Evolutionary conservation across 495 filamentous ascomycete genomes (phyloP), one percentile per base, ranked within the genome.

Genomic region (Lindgomyces ingoldianus): DNA sequence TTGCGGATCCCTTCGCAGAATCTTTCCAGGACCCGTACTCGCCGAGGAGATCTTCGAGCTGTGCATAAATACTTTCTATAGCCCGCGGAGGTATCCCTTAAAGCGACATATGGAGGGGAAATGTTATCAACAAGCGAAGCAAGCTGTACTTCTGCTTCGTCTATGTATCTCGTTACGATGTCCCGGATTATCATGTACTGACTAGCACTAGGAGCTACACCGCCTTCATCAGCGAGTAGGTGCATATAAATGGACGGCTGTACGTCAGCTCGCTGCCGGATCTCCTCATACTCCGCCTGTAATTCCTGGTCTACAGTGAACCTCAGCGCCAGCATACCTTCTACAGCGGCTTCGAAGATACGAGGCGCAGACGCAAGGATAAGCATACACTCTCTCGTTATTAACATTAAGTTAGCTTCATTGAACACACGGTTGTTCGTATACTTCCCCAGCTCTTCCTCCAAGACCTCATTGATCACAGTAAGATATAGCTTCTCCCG

Each of bases 231-330:
- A 19, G 57, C 49, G 26, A 66, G 63, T 18, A 66, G n/a, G 45
- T 66, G 63, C 19, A 61, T 48, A 24, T 66, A 66, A n/a, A 66
- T 66, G 2, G 48, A 56, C 0, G 63, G 63, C 45, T 66, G 63
- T 2, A 61, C 21, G 30, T 41, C 48, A 1, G 63, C 63, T 18
- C 57, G 33, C 2, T 30, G 16, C 16, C 36, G 49, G 2, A 66
- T 55, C 27, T 53, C 41, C 6, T 22, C 49, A 26, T 60, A 61
- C 29, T 60, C 56, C 3, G 16, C 10, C 41, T 61, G 63, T 8
- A 66, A 26, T 19, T n/a, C 25, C 11, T 24, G 6, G 42, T 46
- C 25, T 47, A n/a, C 18, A 16, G 21, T 56, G 29, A 60, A 49
- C 21, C 33, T 33, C 1, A 10, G 9, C 3, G 57, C 21, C n/a